phyloP scores from a whole-genome alignment of 2,329 filamentous ascomycete species.

The Cladosporium sp. region DNA sequence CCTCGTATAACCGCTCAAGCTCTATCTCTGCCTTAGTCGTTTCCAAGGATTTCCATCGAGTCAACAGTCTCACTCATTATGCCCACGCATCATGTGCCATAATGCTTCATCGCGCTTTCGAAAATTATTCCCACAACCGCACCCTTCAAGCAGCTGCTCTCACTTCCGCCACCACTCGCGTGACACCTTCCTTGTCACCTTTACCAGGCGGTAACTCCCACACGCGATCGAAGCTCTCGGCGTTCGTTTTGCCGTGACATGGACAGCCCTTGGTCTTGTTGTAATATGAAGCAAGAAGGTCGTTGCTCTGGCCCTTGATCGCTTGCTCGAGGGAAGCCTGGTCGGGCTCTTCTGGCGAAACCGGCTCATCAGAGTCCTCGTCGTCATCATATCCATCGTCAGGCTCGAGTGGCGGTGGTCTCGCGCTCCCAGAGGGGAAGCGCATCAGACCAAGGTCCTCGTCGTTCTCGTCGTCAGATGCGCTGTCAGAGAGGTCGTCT shows the following conservation, averaged over 20 bases:
- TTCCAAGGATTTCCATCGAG: neutral
- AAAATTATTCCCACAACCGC: neutral
- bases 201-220: constrained; percentile 33
- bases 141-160: constrained; percentile 4
- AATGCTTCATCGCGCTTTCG: neutral
- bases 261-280: constrained; percentile 32
- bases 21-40: neutral
- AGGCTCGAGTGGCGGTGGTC: constrained; percentile 27
- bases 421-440: constrained; percentile 32
- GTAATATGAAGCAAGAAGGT: constrained; percentile 30
- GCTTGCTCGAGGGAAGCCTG: constrained; percentile 28
- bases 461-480: constrained; percentile 28
- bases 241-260: constrained; percentile 33
- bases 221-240: constrained; percentile 31
- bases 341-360: constrained; percentile 32
- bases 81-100: neutral
- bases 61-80: neutral
- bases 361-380: constrained; percentile 31
- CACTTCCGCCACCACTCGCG: constrained; percentile 31
- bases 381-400: constrained; percentile 30
- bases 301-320: constrained; percentile 31
- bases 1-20: neutral
- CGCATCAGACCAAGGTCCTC: constrained; percentile 31
- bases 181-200: constrained; percentile 27
- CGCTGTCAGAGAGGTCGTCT: constrained; percentile 22